Evolutionary conservation across 1,284 basidiomycete species (phyloP).

Genomic region (Trichosporon sp.): DNA sequence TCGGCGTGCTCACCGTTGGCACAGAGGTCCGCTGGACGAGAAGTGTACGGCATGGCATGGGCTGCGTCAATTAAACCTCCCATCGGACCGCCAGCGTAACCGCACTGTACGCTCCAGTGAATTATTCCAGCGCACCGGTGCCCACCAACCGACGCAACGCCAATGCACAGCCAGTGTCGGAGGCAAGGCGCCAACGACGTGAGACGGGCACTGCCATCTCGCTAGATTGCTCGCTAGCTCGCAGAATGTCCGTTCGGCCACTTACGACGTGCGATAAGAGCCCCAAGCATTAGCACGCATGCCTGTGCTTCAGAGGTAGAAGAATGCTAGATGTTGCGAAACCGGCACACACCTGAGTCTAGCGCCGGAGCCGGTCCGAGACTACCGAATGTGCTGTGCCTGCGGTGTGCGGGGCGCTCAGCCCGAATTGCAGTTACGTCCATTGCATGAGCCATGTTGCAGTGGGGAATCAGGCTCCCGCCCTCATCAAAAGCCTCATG

Average conservation of each 20-base stretch:
- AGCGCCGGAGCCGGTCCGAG: too few species aligned
- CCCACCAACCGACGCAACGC: background rate
- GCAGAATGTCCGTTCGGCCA: background rate
- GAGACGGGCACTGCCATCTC: background rate
- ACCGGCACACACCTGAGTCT: too few species aligned
- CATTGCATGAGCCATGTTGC: too few species aligned
- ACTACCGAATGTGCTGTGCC: too few species aligned
- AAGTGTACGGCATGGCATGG: background rate
- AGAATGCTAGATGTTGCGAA: too few species aligned
- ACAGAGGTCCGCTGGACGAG: background rate
- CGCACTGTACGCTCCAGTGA: background rate
- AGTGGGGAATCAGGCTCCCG: too few species aligned
- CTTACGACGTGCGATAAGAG: background rate
- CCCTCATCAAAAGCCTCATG: too few species aligned
- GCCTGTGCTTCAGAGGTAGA: too few species aligned
- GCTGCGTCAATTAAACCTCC: background rate
- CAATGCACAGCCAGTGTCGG: background rate
- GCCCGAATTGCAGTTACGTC: too few species aligned
- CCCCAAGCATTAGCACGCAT: too few species aligned
- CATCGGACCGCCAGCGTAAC: too few species aligned
- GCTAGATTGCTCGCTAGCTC: background rate
- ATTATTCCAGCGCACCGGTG: background rate
- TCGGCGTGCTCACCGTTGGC: background rate
- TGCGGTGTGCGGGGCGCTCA: too few species aligned
- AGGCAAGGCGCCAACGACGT: background rate